These are phyloP conservation scores for Neonectria coccinea DNA, from an alignment of 2,329 filamentous ascomycete species.

Conservation along the genomic window DNA sequence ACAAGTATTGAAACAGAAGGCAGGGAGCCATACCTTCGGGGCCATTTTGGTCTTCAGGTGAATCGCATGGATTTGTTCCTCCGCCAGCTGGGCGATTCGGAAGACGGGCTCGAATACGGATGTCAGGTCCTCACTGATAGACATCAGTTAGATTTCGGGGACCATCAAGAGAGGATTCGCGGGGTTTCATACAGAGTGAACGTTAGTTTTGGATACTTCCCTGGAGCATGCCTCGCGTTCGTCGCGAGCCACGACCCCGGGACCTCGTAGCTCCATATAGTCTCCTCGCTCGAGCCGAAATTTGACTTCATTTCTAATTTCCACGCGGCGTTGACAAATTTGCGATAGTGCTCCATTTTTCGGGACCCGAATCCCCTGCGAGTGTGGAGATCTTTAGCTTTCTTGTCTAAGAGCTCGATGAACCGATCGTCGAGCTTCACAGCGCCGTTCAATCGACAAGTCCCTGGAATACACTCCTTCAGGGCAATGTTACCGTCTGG, in stretches of 20 bases:
- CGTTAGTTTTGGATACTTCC: too few species aligned
- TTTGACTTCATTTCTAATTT: too few species aligned
- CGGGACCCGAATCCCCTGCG: neutral
- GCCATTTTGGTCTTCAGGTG: neutral
- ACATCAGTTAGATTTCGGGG: neutral
- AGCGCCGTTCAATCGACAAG: neutral
- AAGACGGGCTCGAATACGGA: neutral
- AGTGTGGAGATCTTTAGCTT: neutral
- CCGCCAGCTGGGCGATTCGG: neutral
- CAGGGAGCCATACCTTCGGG: neutral
- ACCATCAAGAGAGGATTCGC: neutral
- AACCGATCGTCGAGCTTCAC: neutral
- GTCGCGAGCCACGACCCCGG: too few species aligned
- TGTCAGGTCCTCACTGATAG: neutral
- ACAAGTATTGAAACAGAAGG: neutral
- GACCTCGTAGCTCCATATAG: too few species aligned
- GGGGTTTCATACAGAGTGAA: neutral
- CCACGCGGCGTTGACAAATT: too few species aligned
- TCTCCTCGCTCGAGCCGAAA: too few species aligned
- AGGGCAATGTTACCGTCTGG: neutral
- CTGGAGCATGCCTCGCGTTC: too few species aligned
- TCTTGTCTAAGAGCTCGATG: neutral
- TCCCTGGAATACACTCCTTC: neutral
- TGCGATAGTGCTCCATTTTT: neutral
- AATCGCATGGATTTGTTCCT: neutral